Evolutionary conservation across 192 early-diverging fungal species (phyloP).

Genomic region (Radiomyces spectabilis): DNA sequence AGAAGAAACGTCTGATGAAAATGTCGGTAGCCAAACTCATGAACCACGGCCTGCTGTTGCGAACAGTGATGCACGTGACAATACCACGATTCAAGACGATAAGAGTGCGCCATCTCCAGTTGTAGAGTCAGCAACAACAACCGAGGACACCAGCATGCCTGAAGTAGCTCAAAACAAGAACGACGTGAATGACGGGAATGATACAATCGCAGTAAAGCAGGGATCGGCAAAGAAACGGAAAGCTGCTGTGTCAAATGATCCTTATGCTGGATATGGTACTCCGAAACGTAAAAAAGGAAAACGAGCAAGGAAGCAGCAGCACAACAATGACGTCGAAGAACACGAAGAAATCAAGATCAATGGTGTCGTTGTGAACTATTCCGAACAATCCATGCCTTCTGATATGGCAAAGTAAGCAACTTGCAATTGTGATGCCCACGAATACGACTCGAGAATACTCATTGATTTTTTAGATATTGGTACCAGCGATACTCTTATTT

Average conservation of each 20-base stretch:
- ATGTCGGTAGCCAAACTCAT: too few relatives aligned
- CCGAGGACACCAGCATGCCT: not conserved
- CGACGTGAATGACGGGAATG: not conserved
- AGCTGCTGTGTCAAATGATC: too few relatives aligned
- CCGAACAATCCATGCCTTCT: constrained; percentile 19
- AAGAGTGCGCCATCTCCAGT: not conserved
- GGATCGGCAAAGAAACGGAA: too few relatives aligned
- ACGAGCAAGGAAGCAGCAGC: not conserved
- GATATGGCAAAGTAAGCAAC: constrained; percentile 19
- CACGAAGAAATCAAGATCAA: not conserved
- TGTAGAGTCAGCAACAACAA: not conserved
- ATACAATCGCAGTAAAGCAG: too few relatives aligned
- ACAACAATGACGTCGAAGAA: not conserved
- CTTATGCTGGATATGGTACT: constrained; percentile 4
- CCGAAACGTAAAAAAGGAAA: not conserved
- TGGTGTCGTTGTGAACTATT: constrained; percentile 16
- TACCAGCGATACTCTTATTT: constrained; percentile 77
- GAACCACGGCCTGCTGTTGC: too few relatives aligned
- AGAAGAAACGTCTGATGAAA: not conserved
- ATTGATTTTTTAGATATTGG: constrained; percentile 66
- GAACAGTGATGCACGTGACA: not conserved
- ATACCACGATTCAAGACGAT: not conserved
- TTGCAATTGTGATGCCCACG: not conserved
- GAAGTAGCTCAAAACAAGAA: not conserved
- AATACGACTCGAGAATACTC: not conserved